Conservation (phyloP, 2,329 filamentous ascomycete species). For the Cladosporium phlei region DNA sequence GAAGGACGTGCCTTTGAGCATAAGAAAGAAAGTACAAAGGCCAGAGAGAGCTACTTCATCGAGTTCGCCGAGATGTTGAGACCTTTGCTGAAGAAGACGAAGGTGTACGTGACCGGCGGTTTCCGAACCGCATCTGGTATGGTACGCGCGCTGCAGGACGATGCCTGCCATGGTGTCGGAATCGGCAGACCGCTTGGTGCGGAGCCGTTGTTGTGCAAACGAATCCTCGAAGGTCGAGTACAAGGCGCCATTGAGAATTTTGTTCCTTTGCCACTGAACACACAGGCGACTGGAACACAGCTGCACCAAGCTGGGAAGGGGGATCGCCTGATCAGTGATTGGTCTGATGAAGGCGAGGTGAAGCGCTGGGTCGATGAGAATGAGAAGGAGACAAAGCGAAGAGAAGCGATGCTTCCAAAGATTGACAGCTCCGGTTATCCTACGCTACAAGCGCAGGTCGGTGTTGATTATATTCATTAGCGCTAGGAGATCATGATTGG, state of each 20-base stretch:
- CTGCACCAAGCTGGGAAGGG: constrained; percentile 28
- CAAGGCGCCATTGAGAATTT: constrained; percentile 28
- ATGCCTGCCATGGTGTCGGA: constrained; percentile 27
- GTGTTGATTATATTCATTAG: constrained; percentile 24
- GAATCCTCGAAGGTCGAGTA: constrained; percentile 26
- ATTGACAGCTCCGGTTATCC: constrained; percentile 29
- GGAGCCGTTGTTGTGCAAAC: constrained; percentile 28
- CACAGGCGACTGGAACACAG: constrained; percentile 28
- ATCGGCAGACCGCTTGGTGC: constrained; percentile 28
- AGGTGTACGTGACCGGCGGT: constrained; percentile 31
- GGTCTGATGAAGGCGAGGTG: constrained; percentile 29
- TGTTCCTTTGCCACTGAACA: constrained; percentile 28
- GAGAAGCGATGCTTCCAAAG: constrained; percentile 24
- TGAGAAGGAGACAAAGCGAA: constrained; percentile 27
- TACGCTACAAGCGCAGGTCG: constrained; percentile 21
- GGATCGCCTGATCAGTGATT: constrained; percentile 27
- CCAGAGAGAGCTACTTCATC: constrained; percentile 28
- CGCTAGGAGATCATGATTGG: not conserved
- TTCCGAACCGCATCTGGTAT: constrained; percentile 29
- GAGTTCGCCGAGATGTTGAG: constrained; percentile 29
- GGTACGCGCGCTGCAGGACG: constrained; percentile 22
- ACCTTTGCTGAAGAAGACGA: constrained; percentile 28
- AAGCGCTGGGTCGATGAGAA: constrained; percentile 26
- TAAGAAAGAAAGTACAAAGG: constrained; percentile 27
- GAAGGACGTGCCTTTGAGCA: constrained; percentile 30